Conservation (phyloP, 768 basidiomycete genomes). For the Rhizopogon vinicolor region DNA sequence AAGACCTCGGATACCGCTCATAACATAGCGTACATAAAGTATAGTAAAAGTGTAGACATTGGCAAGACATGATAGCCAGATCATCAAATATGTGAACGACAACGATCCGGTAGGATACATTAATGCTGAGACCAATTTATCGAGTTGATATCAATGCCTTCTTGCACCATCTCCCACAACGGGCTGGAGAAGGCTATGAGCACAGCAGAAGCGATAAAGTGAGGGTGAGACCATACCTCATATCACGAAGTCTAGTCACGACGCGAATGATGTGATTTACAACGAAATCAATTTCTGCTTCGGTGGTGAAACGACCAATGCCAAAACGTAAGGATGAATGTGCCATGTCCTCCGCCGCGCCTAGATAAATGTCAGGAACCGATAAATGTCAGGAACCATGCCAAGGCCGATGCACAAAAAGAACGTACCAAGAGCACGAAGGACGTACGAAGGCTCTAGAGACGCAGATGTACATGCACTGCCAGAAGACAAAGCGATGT, state of each 20-base stretch:
- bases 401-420: neutral
- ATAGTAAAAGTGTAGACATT: slow-evolving; percentile 1
- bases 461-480: slow-evolving; percentile 99
- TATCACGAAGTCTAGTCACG: slow-evolving; percentile 87
- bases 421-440: slow-evolving; percentile 80
- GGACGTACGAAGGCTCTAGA: slow-evolving; percentile 95
- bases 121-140: slow-evolving; percentile 88
- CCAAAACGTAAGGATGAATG: slow-evolving; percentile 98
- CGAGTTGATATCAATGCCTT: slow-evolving; percentile 92
- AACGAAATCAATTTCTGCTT: slow-evolving; percentile 95
- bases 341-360: slow-evolving; percentile 98
- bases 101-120: slow-evolving; percentile 8
- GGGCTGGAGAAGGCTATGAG: slow-evolving; percentile 46
- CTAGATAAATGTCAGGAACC: slow-evolving; percentile 28
- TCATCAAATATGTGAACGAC: neutral
- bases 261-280: slow-evolving; percentile 80
- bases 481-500: slow-evolving; percentile 95
- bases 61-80: neutral
- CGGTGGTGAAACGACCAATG: slow-evolving; percentile 96
- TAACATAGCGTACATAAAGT: slow-evolving; percentile 4
- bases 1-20: slow-evolving; percentile 16
- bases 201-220: slow-evolving; percentile 7
- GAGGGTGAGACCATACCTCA: slow-evolving; percentile 56
- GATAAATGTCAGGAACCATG: neutral
- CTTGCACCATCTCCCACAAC: slow-evolving; percentile 99